Conservation (phyloP, 768 basidiomycete genomes). For the Leccinum aurantiacum region DNA sequence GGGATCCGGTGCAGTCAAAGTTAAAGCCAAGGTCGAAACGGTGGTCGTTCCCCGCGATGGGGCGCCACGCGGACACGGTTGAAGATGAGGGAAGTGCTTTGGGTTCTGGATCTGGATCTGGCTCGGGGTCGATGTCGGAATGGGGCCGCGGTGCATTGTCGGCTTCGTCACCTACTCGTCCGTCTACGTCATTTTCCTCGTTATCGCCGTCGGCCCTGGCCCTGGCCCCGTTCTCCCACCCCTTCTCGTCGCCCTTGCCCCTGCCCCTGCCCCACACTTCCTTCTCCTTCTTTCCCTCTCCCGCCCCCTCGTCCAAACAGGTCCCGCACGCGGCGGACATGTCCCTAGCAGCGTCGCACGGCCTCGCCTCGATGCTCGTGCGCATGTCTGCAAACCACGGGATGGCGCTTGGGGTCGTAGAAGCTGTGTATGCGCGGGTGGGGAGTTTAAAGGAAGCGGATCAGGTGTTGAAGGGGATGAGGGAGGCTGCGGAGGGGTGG, state of each 20-base stretch:
- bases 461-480: conserved; percentile 38
- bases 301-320: background rate
- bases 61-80: background rate
- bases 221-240: background rate
- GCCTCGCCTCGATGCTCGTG: conserved; percentile 34
- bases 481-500: conserved; percentile 35
- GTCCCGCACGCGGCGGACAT: conserved; percentile 16
- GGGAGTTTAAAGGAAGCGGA: conserved; percentile 41
- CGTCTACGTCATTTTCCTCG: background rate
- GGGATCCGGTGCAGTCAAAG: background rate
- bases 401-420: conserved; percentile 41
- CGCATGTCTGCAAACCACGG: conserved; percentile 48
- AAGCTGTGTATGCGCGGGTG: conserved; percentile 36
- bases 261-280: background rate
- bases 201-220: background rate
- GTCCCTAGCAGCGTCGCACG: conserved; percentile 21
- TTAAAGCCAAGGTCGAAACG: conserved; percentile 10
- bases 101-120: background rate
- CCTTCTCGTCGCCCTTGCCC: background rate
- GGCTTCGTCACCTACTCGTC: background rate
- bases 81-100: background rate
- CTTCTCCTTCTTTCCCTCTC: background rate
- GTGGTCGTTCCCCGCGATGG: conserved; percentile 20
- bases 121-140: background rate
- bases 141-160: background rate